Conservation (phyloP, 192 early-diverging fungal species). For the Umbelopsis sp. region DNA sequence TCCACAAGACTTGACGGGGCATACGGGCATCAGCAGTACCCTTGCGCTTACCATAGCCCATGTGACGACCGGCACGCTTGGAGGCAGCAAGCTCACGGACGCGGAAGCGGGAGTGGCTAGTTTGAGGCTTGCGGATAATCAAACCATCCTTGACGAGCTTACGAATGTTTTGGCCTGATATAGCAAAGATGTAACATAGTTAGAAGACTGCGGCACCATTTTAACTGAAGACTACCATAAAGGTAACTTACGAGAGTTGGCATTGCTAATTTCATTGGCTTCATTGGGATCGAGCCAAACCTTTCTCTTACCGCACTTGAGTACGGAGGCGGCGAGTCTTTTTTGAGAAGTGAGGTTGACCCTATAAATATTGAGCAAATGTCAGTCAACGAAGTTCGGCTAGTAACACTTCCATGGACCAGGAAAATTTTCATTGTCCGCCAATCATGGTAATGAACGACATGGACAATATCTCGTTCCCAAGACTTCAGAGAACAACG, state of each 20-base stretch:
- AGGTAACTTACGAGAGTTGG: constrained; percentile 91
- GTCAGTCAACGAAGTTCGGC: neutral
- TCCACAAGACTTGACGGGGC: constrained; percentile 94
- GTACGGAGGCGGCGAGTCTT: constrained; percentile 94
- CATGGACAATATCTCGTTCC: constrained; percentile 2
- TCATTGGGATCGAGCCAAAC: constrained; percentile 99
- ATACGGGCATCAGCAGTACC: constrained; percentile 99
- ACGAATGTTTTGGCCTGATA: constrained; percentile 87
- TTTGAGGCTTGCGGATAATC: constrained; percentile 92
- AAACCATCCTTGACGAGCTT: constrained; percentile 98
- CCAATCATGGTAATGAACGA: neutral
- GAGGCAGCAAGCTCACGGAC: constrained; percentile 88
- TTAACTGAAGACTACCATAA: neutral
- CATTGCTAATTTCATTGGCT: constrained; percentile 90
- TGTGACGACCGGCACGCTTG: constrained; percentile 97
- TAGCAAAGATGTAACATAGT: constrained; percentile 1
- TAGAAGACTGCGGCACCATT: neutral
- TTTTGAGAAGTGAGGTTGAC: constrained; percentile 87
- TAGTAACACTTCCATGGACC: too few species aligned
- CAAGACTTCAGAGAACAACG: constrained; percentile 7
- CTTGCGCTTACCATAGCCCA: constrained; percentile 89
- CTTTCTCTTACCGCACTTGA: constrained; percentile 98
- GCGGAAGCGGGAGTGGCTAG: constrained; percentile 90
- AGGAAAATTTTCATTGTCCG: constrained; percentile 15
- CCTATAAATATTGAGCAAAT: constrained; percentile 43